phyloP scores from a whole-genome alignment of 192 early-diverging fungal species.

The Coemansia sp. region DNA sequence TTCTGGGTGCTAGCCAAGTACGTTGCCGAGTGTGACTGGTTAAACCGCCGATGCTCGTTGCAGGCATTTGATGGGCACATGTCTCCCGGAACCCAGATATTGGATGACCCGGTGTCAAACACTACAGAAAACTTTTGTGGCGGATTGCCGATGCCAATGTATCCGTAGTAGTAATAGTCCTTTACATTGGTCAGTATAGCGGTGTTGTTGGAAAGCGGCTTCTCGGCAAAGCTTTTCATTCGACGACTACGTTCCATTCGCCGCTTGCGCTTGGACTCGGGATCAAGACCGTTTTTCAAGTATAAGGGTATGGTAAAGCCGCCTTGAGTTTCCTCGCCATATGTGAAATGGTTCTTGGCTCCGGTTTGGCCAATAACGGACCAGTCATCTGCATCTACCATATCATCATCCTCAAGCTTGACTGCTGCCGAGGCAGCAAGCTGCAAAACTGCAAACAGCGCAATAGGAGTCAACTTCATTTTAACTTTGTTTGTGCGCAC shows the following conservation, averaged over 20 bases:
- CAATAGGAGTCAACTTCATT: conserved; percentile 17
- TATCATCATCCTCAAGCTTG: conserved; percentile 9
- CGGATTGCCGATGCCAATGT: conserved; percentile 66
- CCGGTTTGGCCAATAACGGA: conserved; percentile 14
- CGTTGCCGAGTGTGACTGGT: conserved; percentile 63
- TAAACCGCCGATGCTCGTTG: conserved; percentile 80
- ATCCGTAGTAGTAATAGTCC: conserved; percentile 67
- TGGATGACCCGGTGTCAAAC: conserved; percentile 69
- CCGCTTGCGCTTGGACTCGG: conserved; percentile 40
- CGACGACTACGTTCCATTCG: conserved; percentile 32
- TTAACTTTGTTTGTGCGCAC: too few relatives aligned
- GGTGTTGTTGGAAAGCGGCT: conserved; percentile 12
- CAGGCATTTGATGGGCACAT: conserved; percentile 67
- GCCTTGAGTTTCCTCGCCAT: conserved; percentile 17
- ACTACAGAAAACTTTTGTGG: conserved; percentile 69
- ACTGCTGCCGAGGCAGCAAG: conserved; percentile 12
- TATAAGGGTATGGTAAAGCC: conserved; percentile 41
- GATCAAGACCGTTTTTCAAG: conserved; percentile 45
- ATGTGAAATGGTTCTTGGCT: conserved; percentile 27
- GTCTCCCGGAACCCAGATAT: conserved; percentile 74
- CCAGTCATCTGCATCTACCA: conserved; percentile 7
- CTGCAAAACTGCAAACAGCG: conserved; percentile 19
- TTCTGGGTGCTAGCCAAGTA: conserved; percentile 55
- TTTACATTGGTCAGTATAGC: conserved; percentile 36
- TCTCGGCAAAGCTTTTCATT: conserved; percentile 39